Conservation (phyloP, 2,329 filamentous ascomycete species). For the Bipolaris gigantea region DNA sequence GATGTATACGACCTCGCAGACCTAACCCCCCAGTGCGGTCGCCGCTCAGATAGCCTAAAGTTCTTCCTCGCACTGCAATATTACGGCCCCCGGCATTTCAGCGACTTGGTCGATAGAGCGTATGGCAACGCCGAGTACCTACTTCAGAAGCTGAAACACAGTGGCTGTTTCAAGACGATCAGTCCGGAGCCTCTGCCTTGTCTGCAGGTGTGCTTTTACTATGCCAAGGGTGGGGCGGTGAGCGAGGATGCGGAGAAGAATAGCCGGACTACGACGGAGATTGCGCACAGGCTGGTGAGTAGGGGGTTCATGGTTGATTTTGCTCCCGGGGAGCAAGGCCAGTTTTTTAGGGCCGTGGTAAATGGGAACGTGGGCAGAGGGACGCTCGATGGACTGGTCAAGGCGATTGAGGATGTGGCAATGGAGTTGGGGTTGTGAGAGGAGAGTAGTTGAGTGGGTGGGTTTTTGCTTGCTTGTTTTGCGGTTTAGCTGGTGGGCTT, state of each 20-base stretch:
- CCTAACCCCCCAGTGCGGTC: constrained; percentile 88
- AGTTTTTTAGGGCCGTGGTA: constrained; percentile 70
- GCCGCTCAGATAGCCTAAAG: constrained; percentile 83
- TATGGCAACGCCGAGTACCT: constrained; percentile 73
- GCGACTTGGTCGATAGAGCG: constrained; percentile 63
- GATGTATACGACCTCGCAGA: constrained; percentile 88
- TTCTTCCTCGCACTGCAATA: constrained; percentile 87
- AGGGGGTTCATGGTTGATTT: constrained; percentile 72
- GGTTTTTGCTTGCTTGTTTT: no score
- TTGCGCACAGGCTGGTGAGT: constrained; percentile 57
- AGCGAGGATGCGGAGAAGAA: constrained; percentile 52
- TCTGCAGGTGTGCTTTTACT: constrained; percentile 94
- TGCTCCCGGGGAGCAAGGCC: constrained; percentile 63
- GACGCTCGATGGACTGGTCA: constrained; percentile 42
- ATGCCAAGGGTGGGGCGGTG: constrained; percentile 62
- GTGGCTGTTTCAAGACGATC: constrained; percentile 68
- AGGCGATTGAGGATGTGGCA: constrained; percentile 57
- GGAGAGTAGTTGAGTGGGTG: no score
- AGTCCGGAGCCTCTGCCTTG: constrained; percentile 74
- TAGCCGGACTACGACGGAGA: constrained; percentile 57
- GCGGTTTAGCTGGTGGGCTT: no score
- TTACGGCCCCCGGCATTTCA: constrained; percentile 77
- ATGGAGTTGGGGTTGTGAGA: constrained; percentile 34
- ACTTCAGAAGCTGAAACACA: constrained; percentile 59
- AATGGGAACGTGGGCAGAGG: constrained; percentile 63